Evolutionary conservation across 441 rosid genomes (phyloP), one percentile per base, ranked within the genome.

Genomic region (Erodium moschatum): DNA sequence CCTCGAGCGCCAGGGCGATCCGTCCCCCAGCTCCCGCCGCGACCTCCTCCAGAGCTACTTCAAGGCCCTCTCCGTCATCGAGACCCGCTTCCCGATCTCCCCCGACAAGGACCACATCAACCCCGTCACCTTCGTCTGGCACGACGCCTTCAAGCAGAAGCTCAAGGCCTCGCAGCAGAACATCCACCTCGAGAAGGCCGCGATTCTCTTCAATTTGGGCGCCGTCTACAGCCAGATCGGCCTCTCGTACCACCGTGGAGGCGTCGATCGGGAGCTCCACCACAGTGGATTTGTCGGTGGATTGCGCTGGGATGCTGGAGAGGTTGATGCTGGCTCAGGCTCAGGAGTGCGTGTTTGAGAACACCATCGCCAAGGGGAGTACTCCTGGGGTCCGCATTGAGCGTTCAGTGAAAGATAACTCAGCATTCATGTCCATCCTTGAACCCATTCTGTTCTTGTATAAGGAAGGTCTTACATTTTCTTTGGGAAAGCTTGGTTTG

Each of bases 341-440:
- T 35, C 98, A 92, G 76, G 98, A 92, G 76, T 89, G 96, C 67
- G 98, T 92, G n/a, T 92, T 92, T 63, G 98, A 92, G 80, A 92
- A 90, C 61, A 83, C 94, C 11, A 92, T 92, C 66, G 94, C 97
- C 54, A 92, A 92, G 80, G 98, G 97, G 71, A 92, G 94, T 69
- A 86, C 94, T 5, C 92, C 98, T 13, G 98, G 97, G 16, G 98
- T 92, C 69, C 90, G n/a, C n/a, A 89, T 93, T 63, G 98, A 89
- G 80, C 97, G 96, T 48, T 93, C 98, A 4, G 88, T 93, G 71
- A 85, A 89, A 85, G 97, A 93, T 40, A 82, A 89, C 74, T 69
- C 76, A 73, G 78, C 84, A 50, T 84, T 87, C 62, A 90, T 93
- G 92, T 90, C 95, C 46, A 90, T 93, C 73, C 96, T 93, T 78